phyloP scores from a whole-genome alignment of 2,329 filamentous ascomycete genomes.

The Fusarium pseudonygamai region DNA sequence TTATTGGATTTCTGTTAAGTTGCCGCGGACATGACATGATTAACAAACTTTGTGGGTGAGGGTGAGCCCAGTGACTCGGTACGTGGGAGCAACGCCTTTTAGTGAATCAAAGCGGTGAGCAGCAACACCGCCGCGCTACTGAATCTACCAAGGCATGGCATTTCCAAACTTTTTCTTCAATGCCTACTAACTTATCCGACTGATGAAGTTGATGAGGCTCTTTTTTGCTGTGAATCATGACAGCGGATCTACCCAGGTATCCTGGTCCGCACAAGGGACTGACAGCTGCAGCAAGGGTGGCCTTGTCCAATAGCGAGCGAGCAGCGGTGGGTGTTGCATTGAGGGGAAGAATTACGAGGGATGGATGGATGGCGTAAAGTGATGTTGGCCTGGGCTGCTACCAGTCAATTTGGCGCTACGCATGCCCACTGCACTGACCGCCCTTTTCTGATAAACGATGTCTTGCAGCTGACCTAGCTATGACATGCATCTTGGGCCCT shows the following conservation, averaged over 20 bases:
- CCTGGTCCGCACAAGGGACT: conserved; percentile 17
- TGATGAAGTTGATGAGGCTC: conserved; percentile 33
- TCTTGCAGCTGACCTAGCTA: not conserved
- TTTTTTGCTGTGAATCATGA: conserved; percentile 25
- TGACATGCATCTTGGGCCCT: not conserved
- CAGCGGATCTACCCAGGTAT: conserved; percentile 42
- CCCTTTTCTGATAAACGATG: not conserved
- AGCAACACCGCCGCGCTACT: not conserved
- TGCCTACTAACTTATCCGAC: not conserved
- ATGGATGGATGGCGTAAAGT: conserved; percentile 10
- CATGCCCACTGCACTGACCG: conserved; percentile 4
- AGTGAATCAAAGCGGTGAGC: conserved; percentile 12
- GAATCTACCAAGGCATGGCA: not conserved
- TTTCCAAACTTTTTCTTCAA: not conserved
- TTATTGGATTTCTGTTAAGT: conserved; percentile 27
- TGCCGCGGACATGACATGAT: not conserved
- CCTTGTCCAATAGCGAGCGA: conserved; percentile 18
- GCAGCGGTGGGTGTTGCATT: conserved; percentile 13
- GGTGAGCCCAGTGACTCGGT: conserved; percentile 34
- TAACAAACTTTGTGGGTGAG: conserved; percentile 35
- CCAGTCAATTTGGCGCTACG: not conserved
- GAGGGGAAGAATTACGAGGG: conserved; percentile 4
- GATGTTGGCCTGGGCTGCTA: not conserved
- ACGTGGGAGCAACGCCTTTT: conserved; percentile 15
- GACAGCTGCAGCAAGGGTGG: conserved; percentile 33